A percentile compares a stretch with the other conserved stretches of the same genome.
phyloP scores from a whole-genome alignment of 1,284 basidiomycete genomes.

The Austroboletus olivaceoglutinosus region DNA sequence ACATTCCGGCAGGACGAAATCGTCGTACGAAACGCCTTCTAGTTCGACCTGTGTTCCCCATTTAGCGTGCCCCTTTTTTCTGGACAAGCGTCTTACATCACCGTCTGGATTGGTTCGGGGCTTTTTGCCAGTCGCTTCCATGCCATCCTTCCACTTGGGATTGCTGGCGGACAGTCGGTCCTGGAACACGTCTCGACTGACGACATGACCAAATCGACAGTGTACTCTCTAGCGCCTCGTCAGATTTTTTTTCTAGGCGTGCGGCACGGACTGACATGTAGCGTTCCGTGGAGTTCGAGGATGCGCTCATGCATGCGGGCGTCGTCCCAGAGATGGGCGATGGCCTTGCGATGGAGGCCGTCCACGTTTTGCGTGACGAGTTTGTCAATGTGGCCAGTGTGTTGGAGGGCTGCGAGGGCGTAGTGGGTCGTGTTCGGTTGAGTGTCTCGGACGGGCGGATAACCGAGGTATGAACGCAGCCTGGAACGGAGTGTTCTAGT shows the following conservation, averaged over 20 bases:
- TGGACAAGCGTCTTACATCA: constrained; percentile 54
- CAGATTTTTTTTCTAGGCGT: not conserved
- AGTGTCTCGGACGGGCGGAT: constrained; percentile 76
- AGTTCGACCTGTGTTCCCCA: constrained; percentile 62
- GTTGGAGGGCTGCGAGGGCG: constrained; percentile 78
- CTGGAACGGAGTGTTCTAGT: constrained; percentile 32
- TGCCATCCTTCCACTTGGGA: constrained; percentile 75
- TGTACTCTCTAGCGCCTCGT: constrained; percentile 57
- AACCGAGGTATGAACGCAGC: constrained; percentile 85
- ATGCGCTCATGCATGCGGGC: constrained; percentile 46
- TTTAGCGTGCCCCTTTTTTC: not conserved
- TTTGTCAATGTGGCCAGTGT: constrained; percentile 58
- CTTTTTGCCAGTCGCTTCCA: constrained; percentile 60
- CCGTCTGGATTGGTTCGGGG: constrained; percentile 90
- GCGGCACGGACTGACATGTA: constrained; percentile 57
- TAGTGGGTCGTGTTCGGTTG: constrained; percentile 86
- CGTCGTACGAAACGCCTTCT: constrained; percentile 70
- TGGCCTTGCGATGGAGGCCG: constrained; percentile 81
- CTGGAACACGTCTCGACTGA: constrained; percentile 73
- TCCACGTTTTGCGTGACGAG: constrained; percentile 94
- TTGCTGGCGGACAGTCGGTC: constrained; percentile 69
- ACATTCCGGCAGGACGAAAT: constrained; percentile 80
- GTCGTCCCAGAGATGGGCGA: constrained; percentile 41
- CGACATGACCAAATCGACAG: constrained; percentile 67
- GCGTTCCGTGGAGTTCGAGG: constrained; percentile 85